Base-by-base conservation (phyloP, 805 yeast species). In the Candida cerambycidarum region DNA sequence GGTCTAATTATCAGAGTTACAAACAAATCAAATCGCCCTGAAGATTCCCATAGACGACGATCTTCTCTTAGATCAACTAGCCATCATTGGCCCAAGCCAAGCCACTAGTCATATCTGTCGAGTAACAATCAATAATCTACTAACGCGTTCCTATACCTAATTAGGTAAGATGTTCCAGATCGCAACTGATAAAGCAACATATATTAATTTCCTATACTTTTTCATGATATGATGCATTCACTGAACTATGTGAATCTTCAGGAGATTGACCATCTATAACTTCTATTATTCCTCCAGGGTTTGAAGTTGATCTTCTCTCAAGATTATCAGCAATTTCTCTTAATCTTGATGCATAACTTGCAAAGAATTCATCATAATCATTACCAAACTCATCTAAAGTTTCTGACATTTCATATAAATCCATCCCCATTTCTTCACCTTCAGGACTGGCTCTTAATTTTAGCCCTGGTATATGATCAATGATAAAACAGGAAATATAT, bases 381-480 rank as follows among this genome's bases (percentile, higher is more conserved):
- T 58, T 69, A 14, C 63, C 39, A n/a, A 59, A 57, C 45, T 63
- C 69, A 50, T 71, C 76, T 21, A 63, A 53, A 42, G 67, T 61
- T 45, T 76, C 81, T n/a, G 71, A 71, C 76, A 76, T 72, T 50
- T 76, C 80, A 39, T 52, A 66, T 39, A 64, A 50, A 52, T 76
- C 82, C 67, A 76, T 67, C 24, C 81, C 82, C 68, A 71, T 62
- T 32, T 65, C 71, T 56, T 77, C 81, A 16, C 62, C 77, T 48
- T 69, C 78, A 14, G 60, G 69, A 15, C 60, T 35, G 6, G 70
- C 75, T 55, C 76, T 70, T 50, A 77, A 57, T 43, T 69, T 60
- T 41, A 67, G 58, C 3, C 80, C 80, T 9, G 83, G 82, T 38
- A 76, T 74, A 41, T 66, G 59, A 52, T 78, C 77, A 33, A 78